A percentile compares a stretch with the other conserved stretches of the same genome.
Evolutionary conservation across 371 early-diverging fungal species (phyloP).

Genomic region (Apophysomyces sp.): DNA sequence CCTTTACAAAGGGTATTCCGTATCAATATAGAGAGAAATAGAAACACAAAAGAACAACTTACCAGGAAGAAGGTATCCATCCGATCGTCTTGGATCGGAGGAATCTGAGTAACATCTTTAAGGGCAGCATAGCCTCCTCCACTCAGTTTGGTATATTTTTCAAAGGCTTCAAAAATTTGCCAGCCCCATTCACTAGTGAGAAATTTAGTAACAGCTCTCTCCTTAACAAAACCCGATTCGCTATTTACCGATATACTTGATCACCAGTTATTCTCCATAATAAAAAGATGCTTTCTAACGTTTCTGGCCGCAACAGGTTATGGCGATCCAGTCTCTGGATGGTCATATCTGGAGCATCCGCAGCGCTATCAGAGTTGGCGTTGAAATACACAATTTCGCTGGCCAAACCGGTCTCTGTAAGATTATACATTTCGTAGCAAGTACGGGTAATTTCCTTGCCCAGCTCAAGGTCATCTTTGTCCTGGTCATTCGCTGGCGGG

Average conservation of each 20-base stretch:
- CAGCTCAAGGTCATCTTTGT: constrained; percentile 63
- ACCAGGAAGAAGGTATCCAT: constrained; percentile 80
- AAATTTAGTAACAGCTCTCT: not conserved
- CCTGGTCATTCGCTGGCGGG: constrained; percentile 16
- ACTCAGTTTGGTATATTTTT: constrained; percentile 70
- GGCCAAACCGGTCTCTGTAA: constrained; percentile 76
- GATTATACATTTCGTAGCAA: constrained; percentile 82
- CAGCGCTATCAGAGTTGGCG: constrained; percentile 19
- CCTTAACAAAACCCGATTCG: not conserved
- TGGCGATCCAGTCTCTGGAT: constrained; percentile 65
- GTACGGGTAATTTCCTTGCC: constrained; percentile 77
- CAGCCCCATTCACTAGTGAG: constrained; percentile 85
- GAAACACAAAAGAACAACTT: constrained; percentile 7
- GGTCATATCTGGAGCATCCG: constrained; percentile 58
- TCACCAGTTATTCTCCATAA: constrained; percentile 86
- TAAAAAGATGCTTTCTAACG: constrained; percentile 85
- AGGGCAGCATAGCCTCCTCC: constrained; percentile 79
- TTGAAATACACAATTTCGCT: constrained; percentile 80
- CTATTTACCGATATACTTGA: constrained; percentile 64
- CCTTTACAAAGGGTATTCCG: constrained; percentile 48
- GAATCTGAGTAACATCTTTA: constrained; percentile 64
- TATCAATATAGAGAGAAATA: not conserved
- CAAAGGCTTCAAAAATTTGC: constrained; percentile 83
- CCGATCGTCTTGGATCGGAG: constrained; percentile 60
- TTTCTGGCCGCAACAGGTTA: constrained; percentile 83